Evolutionary conservation across 441 rosid genomes (phyloP), one percentile per base, ranked within the genome.

Genomic region (Gossypium gossypioides): DNA sequence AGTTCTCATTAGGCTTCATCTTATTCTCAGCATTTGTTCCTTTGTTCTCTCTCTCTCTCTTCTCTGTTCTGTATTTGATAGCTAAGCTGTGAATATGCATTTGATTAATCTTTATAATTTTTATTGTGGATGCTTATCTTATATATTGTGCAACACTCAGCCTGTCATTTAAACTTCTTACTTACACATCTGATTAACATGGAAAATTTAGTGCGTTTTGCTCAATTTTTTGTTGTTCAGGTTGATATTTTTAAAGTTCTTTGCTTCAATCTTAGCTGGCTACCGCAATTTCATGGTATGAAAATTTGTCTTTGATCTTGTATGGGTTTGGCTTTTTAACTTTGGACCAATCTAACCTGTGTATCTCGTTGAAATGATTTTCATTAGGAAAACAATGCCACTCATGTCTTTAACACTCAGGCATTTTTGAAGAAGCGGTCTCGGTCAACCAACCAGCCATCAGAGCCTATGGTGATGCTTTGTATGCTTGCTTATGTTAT

Each of bases 261-360:
- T 96, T 81, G 97, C 98, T 67, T 93, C 97, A 72, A 82, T 91
- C 68, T 81, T 87, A 79, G 84, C 84, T 76, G 85, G 99, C 87
- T 96, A 96, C 80, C 99, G 97, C 86, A 96, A 96, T 83, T 96
- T 96, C 82, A 82, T 96, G 55, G 99, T 93, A 91, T 58, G 99
- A 18, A 61, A 64, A 3, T 48, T 50, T 59, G 37, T 78, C 55
- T 44, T 76, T 56, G 72, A 29, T 69, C 42, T 77, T 37, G 13
- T 74, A 15, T 74, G 22, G 58, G 48, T 65, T 67, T 66, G 21
- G 52, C 7, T 61, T 50, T 63, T 68, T 3, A 13, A 13, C 6
- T 44, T 71, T 67, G 34, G 3, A 55, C 52, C 29, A 24, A 48
- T 48, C 59, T 68, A 72, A 25, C 54, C 59, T 59, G 10, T 27